Evolutionary conservation across 352 stramenopile genomes (phyloP).

Genomic region (Achlya hypogyna): DNA sequence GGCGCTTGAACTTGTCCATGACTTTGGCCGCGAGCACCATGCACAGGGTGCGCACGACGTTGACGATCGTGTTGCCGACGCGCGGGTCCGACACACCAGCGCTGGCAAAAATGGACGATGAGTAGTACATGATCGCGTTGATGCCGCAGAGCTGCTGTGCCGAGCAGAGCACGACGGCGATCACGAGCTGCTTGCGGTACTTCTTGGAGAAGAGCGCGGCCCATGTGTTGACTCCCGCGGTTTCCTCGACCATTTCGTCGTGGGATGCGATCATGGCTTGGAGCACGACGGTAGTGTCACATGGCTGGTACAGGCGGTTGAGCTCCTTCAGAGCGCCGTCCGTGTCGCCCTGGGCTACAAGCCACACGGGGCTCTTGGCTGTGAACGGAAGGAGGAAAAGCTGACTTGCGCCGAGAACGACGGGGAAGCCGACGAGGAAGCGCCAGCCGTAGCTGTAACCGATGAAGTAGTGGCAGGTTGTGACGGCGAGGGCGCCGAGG

Average conservation of each 20-base stretch:
- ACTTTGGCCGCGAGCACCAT: conserved; percentile 31
- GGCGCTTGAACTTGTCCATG: conserved; percentile 36
- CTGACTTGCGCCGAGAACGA: conserved; percentile 37
- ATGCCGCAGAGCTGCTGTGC: conserved; percentile 52
- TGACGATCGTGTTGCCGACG: conserved; percentile 33
- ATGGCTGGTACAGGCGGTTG: not conserved
- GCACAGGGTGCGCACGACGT: conserved; percentile 37
- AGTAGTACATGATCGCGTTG: conserved; percentile 49
- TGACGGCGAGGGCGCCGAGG: conserved; percentile 35
- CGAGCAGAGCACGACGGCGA: conserved; percentile 30
- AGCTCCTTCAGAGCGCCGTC: not conserved
- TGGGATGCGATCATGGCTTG: not conserved
- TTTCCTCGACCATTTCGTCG: conserved; percentile 3
- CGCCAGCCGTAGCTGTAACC: conserved; percentile 25
- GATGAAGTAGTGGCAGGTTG: conserved; percentile 31
- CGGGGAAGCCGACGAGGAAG: conserved; percentile 39
- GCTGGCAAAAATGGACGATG: conserved; percentile 31
- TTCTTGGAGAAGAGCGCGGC: conserved; percentile 26
- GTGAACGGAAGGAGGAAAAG: conserved; percentile 23
- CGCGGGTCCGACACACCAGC: conserved; percentile 33
- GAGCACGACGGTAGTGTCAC: not conserved
- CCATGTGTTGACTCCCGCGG: not conserved
- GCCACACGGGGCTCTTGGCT: conserved; percentile 7
- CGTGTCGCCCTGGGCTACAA: not conserved
- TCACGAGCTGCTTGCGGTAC: conserved; percentile 35